Conservation (phyloP, 2,329 filamentous ascomycete genomes). For the Kalmusia sp. region DNA sequence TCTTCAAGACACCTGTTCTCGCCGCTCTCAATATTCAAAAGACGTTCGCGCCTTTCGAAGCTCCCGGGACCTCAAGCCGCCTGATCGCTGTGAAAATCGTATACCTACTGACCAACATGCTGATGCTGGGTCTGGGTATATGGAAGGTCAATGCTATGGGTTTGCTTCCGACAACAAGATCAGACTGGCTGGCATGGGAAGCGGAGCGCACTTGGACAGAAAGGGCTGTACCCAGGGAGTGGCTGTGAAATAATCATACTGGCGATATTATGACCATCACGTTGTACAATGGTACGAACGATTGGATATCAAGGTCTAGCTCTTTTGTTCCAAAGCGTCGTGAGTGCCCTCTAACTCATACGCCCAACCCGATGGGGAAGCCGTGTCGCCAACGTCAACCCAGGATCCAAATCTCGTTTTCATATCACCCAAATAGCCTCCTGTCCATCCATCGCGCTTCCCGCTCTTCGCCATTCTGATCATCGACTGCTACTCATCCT, state of each 20-base stretch:
- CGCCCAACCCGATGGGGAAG: too few relatives aligned
- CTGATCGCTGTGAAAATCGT: conserved; percentile 85
- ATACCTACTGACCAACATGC: conserved; percentile 85
- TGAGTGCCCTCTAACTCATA: too few relatives aligned
- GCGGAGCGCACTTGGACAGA: conserved; percentile 62
- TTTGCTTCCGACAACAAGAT: conserved; percentile 91
- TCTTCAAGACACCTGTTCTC: conserved; percentile 94
- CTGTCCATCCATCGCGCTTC: too few relatives aligned
- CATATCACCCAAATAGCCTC: too few relatives aligned
- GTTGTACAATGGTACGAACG: not conserved
- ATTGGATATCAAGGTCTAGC: not conserved
- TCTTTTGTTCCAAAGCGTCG: too few relatives aligned
- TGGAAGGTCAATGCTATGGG: conserved; percentile 99
- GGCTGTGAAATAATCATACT: conserved; percentile 30
- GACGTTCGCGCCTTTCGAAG: conserved; percentile 91
- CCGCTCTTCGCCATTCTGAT: not conserved
- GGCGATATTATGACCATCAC: too few relatives aligned
- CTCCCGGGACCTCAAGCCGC: conserved; percentile 74
- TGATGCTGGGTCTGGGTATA: conserved; percentile 83
- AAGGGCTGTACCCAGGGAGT: conserved; percentile 44
- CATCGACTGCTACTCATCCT: not conserved
- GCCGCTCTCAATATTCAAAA: conserved; percentile 83
- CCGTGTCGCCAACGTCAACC: too few relatives aligned
- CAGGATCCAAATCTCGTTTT: too few relatives aligned
- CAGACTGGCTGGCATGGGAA: conserved; percentile 98